Evolutionary conservation across 371 early-diverging fungal genomes (phyloP).

Genomic region (Syncephalis fuscata): DNA sequence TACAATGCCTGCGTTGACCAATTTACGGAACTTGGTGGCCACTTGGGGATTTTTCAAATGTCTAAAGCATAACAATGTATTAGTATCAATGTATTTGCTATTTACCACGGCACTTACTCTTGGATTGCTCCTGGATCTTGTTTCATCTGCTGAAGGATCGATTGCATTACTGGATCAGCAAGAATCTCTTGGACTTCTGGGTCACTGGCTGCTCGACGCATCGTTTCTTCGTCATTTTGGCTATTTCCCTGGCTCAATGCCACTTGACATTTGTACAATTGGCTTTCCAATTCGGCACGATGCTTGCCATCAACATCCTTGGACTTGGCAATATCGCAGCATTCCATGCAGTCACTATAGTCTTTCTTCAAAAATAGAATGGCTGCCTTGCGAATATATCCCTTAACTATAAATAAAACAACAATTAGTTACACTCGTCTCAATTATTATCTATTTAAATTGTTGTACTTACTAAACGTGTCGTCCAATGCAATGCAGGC

Average conservation of each 20-base stretch:
- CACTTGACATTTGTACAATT: conserved; percentile 53
- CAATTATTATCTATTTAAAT: background rate
- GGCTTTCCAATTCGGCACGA: conserved; percentile 63
- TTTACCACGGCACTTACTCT: conserved; percentile 18
- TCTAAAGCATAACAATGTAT: conserved; percentile 9
- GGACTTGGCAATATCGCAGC: conserved; percentile 57
- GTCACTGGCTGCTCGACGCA: conserved; percentile 72
- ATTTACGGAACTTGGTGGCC: conserved; percentile 85
- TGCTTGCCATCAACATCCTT: conserved; percentile 74
- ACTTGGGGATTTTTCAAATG: conserved; percentile 90
- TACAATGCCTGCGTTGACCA: conserved; percentile 80
- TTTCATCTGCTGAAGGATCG: conserved; percentile 94
- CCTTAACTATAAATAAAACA: conserved; percentile 41
- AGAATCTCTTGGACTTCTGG: conserved; percentile 85
- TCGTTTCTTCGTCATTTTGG: conserved; percentile 52
- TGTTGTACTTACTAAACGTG: conserved; percentile 51
- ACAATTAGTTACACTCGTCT: background rate
- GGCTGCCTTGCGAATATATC: conserved; percentile 94
- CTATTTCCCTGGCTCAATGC: conserved; percentile 50
- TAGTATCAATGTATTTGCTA: background rate
- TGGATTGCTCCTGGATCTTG: conserved; percentile 81
- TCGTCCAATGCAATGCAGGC: conserved; percentile 75
- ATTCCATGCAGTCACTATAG: conserved; percentile 65
- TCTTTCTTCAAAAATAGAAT: conserved; percentile 80
- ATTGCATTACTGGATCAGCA: conserved; percentile 89